Evolutionary conservation across 306 rosid genomes (phyloP), one percentile per base, ranked within the genome.

Genomic region (Medicago lupulina): DNA sequence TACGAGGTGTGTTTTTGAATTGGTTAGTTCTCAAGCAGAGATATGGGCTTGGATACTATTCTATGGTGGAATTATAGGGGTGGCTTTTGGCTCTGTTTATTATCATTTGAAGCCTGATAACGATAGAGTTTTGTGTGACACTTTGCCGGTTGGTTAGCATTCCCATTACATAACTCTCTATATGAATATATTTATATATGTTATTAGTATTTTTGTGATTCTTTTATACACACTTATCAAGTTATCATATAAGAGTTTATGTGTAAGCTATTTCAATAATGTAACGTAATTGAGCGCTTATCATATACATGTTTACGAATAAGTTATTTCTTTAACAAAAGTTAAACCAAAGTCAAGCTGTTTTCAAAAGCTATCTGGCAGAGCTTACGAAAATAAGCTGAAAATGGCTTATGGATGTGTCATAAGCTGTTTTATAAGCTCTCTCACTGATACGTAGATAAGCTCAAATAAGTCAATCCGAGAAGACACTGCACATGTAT

Each of bases 61-160:
- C 74, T 89, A 86, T 8, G 84, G 78, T 31, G 93, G 88, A 77
- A 81, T 79, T n/a, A 40, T 67, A 34, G 82, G 89, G 61, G 19
- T 86, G 74, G 93, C 93, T 79, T 89, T 85, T 81, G 93, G 90
- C 17, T 89, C 93, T 76, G 87, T 90, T 68, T 87, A 85, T 83
- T 86, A 85, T 65, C 89, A 89, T 86, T 74, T 89, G 83, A 89
- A 81, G 75, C 93, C 93, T 10, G 78, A 77, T 70, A 74, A 85
- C 34, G 49, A 64, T 77, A 84, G 93, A 66, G 76, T 86, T n/a
- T 74, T 83, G 25, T 90, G 91, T 87, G 91, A 88, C 76, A 82
- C 86, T 23, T 86, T 88, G 59, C 93, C 96, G 81, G 91, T 90
- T 50, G 80, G 91, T 90, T 50, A 78, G 83, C 79, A 36, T 68